Percentiles rank a stretch among this genome's conserved stretches.
phyloP scores from a whole-genome alignment of 140 eudicot species.

The Stevia rebaudiana region DNA sequence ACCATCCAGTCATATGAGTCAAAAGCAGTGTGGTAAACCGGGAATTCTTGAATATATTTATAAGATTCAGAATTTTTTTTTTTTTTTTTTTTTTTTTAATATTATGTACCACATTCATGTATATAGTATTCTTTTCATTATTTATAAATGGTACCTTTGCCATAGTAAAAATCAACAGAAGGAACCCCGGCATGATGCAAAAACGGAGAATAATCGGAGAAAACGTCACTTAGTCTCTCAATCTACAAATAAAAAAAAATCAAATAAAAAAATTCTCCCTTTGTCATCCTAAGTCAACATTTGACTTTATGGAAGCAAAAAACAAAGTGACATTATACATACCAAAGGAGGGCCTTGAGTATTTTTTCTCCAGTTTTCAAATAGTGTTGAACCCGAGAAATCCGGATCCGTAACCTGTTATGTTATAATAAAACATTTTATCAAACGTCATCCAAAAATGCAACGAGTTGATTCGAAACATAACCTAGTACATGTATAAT shows the following conservation, averaged over 20 bases:
- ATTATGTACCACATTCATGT: not conserved
- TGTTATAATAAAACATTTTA: not conserved
- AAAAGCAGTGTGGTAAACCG: slow-evolving; percentile 91
- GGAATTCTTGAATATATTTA: slow-evolving; percentile 46
- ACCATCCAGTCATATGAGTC: slow-evolving; percentile 91
- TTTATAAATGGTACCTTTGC: slow-evolving; percentile 44
- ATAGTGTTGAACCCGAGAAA: slow-evolving; percentile 30
- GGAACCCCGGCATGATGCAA: slow-evolving; percentile 97
- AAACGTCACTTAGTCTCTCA: slow-evolving; percentile 73
- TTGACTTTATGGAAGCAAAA: slow-evolving; percentile 4
- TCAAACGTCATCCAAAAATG: slow-evolving; percentile 6
- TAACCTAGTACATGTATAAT: not conserved
- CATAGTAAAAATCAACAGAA: slow-evolving; percentile 73
- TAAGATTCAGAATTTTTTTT: slow-evolving; percentile 14
- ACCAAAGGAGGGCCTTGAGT: slow-evolving; percentile 47
- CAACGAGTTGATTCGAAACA: not conserved
- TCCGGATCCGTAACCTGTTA: slow-evolving; percentile 78
- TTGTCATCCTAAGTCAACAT: slow-evolving; percentile 6
- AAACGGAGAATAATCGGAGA: slow-evolving; percentile 91
- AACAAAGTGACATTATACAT: slow-evolving; percentile 30
- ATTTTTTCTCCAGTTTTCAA: slow-evolving; percentile 51
- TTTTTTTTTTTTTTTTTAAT: no score
- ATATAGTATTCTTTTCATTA: not conserved
- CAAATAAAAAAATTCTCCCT: no score
- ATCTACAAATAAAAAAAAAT: slow-evolving; percentile 45